Evolutionary conservation across 1,139 yeast species (phyloP).

Genomic region (Yamadazyma atlantica): DNA sequence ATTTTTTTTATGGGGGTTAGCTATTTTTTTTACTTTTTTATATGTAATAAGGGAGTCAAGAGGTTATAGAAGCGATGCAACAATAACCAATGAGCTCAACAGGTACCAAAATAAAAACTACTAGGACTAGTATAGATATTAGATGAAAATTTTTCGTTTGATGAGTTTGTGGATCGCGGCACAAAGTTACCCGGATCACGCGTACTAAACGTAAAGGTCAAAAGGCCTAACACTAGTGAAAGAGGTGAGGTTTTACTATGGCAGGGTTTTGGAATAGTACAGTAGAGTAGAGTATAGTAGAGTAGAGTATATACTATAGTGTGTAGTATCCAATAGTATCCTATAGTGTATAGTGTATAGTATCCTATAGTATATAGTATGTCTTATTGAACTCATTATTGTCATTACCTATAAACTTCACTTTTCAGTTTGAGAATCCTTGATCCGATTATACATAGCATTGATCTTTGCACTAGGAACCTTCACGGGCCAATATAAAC

Average conservation of each 20-base stretch:
- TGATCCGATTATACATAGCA: conserved; percentile 79
- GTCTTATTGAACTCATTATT: too few relatives aligned
- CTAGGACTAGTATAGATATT: background rate
- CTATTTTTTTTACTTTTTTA: conserved; percentile 13
- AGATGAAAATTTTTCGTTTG: conserved; percentile 2
- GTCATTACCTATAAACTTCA: conserved; percentile 1
- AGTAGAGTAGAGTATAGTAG: too few relatives aligned
- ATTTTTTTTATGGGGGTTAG: conserved; percentile 6
- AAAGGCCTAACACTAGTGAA: too few relatives aligned
- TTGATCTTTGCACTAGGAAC: conserved; percentile 80
- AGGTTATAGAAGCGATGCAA: background rate
- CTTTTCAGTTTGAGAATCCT: conserved; percentile 14
- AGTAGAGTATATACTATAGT: too few relatives aligned
- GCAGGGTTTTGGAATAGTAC: too few relatives aligned
- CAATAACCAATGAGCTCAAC: background rate
- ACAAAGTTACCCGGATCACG: background rate
- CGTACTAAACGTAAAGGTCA: too few relatives aligned
- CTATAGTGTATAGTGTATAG: too few relatives aligned
- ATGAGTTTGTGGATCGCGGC: background rate
- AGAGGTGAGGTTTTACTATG: too few relatives aligned
- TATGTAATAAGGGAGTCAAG: background rate
- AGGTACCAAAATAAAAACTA: background rate
- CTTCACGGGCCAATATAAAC: conserved; percentile 89
- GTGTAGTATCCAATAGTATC: too few relatives aligned
- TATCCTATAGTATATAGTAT: too few relatives aligned